Evolutionary conservation across 441 rosid species (phyloP), one percentile per base, ranked within the genome.

Genomic region (Populus hybrid): DNA sequence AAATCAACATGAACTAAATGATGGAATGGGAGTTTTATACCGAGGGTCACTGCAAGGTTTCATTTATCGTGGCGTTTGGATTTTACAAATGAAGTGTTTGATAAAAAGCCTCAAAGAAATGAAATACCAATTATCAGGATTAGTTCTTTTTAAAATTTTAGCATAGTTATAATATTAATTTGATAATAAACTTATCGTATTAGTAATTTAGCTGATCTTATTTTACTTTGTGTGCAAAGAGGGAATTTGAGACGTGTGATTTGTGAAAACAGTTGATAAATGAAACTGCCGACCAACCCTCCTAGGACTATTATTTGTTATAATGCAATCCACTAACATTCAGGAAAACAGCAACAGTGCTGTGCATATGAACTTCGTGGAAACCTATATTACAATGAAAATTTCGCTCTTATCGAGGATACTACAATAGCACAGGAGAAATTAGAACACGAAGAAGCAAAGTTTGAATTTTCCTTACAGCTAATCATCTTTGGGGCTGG

Each of bases 401-500:
- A 65, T 24, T 24, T 65, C 1, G 16, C 68, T 26, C 32, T 26
- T 65, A 65, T 11, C 68, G 10, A 65, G 68, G n/a, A 65, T 40
- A 63, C 57, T 64, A 67, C 78, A 79, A 24, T 65, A 30, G 50
- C 70, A 71, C 8, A 36, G 28, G 40, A 0, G 26, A 53, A 28
- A 35, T 34, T 4, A 2, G 14, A 36, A 66, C 30, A 63, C 77
- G 16, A 30, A 36, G 5, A 30, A 36, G 5, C 12, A 64, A 38
- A 46, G 50, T 10, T 30, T 20, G 16, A n/a, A 28, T 64, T 21
- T 66, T 61, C 67, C 53, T 28, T 57, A 16, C 24, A 67, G 63
- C 83, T 84, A 85, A 42, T 82, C 82, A 42, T 70, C 76, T 76
- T 84, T 81, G 28, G 91, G 65, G 81, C 78, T 67, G 68, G 72